phyloP scores from a whole-genome alignment of 2,329 filamentous ascomycete species.

The Colletotrichum higginsianum region DNA sequence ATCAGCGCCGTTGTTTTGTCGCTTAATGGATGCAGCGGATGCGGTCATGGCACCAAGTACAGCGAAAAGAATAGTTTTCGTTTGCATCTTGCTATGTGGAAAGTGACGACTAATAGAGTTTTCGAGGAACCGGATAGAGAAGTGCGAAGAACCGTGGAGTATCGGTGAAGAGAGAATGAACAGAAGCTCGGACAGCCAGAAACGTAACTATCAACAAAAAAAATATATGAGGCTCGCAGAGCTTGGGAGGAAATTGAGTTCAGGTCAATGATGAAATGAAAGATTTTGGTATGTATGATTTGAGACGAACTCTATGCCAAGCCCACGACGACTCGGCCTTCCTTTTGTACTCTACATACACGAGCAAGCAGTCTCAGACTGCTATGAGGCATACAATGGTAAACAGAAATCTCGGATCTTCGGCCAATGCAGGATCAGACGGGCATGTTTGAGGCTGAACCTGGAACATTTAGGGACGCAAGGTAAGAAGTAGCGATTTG shows the following conservation, averaged over 20 bases:
- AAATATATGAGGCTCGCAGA: conserved; percentile 29
- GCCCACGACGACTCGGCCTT: not conserved
- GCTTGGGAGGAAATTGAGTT: conserved; percentile 20
- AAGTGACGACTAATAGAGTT: not conserved
- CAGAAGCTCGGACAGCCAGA: not conserved
- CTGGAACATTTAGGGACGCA: conserved; percentile 14
- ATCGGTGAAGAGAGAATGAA: not conserved
- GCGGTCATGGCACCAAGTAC: conserved; percentile 29
- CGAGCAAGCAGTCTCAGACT: conserved; percentile 4
- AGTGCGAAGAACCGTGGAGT: not conserved
- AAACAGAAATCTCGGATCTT: conserved; percentile 11
- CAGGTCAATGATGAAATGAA: conserved; percentile 24
- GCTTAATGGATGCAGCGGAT: conserved; percentile 24
- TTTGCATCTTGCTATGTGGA: conserved; percentile 22
- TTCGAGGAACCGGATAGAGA: conserved; percentile 1
- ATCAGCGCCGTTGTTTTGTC: conserved; percentile 52
- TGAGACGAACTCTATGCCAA: not conserved
- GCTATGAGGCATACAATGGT: conserved; percentile 10
- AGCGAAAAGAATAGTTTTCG: conserved; percentile 16
- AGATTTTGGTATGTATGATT: conserved; percentile 28
- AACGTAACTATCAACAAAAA: not conserved
- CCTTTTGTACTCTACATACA: conserved; percentile 18
- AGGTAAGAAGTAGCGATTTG: not conserved
- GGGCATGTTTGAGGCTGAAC: conserved; percentile 34
- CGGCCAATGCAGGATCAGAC: conserved; percentile 28